Evolutionary conservation across 164 flowering plant species (phyloP), one percentile per base, ranked within the genome.

Genomic region (Paratinospora sagittata): DNA sequence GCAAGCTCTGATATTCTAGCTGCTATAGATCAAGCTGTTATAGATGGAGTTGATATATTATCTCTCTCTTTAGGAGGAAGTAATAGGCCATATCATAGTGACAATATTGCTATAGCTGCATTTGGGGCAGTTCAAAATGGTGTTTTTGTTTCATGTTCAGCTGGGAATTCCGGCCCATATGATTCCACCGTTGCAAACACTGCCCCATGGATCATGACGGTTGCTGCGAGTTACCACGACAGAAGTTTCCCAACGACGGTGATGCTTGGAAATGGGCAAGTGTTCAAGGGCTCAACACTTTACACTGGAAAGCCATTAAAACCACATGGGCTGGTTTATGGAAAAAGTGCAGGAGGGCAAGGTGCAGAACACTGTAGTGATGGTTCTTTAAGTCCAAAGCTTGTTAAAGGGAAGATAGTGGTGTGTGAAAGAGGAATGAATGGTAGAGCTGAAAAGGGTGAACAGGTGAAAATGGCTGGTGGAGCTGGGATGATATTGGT

Each of bases 151-250:
- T 75, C 87, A 0, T 82, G 82, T 73, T 84, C 94, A 2, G 97
- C 94, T 1, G 94, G 91, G 1, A 91, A 91, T 39, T 71, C 78
- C 0, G 94, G 94, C 17, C 95, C 95, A 0, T 60, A 27, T 6
- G 70, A 57, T 0, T 79, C 82, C 0, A 81, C 84, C 0, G 90
- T 89, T 0, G 72, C 72, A 67, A 91, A 91, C 49, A 30, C 72
- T 0, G 92, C 94, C 0, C 97, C 97, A 5, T 91, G 97, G 97
- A 78, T 87, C 49, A 83, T 81, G 84, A 91, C 97, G 0, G 94
- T 89, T 10, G 94, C 82, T 2, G 94, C 97, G 0, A 84, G 94
- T 81, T 82, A 76, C 76, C 70, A 75, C 10, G 90, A 91, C 76
- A 76, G 97, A 12, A 80, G 77, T 65, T 88, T 91, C 70, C 89